These are phyloP conservation scores for Nevesoporus exiguus DNA, from an alignment of 768 basidiomycete genomes.

Conservation along the genomic window DNA sequence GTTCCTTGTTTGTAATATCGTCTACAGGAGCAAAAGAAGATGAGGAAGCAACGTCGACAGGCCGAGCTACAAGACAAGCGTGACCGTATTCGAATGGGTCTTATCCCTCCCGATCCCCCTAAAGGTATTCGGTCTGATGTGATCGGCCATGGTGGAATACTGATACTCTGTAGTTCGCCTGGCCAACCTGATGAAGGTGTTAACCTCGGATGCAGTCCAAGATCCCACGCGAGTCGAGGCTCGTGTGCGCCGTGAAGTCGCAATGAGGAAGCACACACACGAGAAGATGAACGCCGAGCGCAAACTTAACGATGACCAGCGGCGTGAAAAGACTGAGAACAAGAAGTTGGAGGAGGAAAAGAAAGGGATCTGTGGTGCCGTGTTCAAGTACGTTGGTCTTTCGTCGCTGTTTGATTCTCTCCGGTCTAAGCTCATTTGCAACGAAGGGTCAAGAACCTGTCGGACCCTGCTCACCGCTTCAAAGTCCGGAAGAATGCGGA, in stretches of 20 bases:
- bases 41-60: slow-evolving; percentile 84
- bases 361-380: slow-evolving; percentile 76
- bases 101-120: slow-evolving; percentile 90
- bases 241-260: slow-evolving; percentile 89
- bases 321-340: slow-evolving; percentile 79
- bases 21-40: slow-evolving; percentile 87
- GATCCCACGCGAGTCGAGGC: slow-evolving; percentile 98
- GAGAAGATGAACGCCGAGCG: slow-evolving; percentile 93
- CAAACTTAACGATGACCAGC: slow-evolving; percentile 88
- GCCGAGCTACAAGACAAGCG: slow-evolving; percentile 92
- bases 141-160: background rate
- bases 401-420: background rate
- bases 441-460: slow-evolving; percentile 74
- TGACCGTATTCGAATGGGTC: slow-evolving; percentile 93
- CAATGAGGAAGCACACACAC: slow-evolving; percentile 82
- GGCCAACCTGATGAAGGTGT: slow-evolving; percentile 94
- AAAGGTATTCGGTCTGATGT: slow-evolving; percentile 58
- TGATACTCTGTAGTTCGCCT: slow-evolving; percentile 63
- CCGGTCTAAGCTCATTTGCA: background rate
- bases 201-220: slow-evolving; percentile 94
- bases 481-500: slow-evolving; percentile 97
- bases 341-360: slow-evolving; percentile 88
- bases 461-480: slow-evolving; percentile 92
- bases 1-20: background rate
- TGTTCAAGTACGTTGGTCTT: slow-evolving; percentile 75